These are phyloP conservation scores for Amanita phalloides DNA, from an alignment of 768 basidiomycete species.

Conservation along the genomic window DNA sequence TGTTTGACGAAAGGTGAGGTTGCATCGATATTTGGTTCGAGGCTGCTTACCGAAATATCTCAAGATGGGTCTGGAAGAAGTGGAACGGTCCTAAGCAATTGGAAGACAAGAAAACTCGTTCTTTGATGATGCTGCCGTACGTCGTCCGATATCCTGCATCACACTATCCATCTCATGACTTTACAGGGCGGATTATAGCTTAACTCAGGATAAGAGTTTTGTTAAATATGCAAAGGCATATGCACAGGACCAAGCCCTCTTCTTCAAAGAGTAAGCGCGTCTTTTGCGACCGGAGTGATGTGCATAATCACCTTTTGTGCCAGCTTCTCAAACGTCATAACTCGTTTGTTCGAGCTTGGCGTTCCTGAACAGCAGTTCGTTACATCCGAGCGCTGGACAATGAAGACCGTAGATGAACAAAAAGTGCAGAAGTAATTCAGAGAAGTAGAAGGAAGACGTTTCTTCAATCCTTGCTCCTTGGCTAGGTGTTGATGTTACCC, in stretches of 20 bases:
- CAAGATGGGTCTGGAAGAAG: slow-evolving; percentile 85
- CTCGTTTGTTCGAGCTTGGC: slow-evolving; percentile 85
- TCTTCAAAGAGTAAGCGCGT: slow-evolving; percentile 83
- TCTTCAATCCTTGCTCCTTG: no score
- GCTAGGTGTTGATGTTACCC: not conserved
- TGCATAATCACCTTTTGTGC: not conserved
- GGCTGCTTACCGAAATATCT: not conserved
- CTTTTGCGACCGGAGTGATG: not conserved
- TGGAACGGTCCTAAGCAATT: slow-evolving; percentile 93
- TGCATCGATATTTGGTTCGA: not conserved
- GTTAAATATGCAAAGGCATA: slow-evolving; percentile 83
- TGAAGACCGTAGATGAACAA: slow-evolving; percentile 50
- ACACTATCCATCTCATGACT: not conserved
- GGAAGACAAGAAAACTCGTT: slow-evolving; percentile 81
- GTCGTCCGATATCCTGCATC: slow-evolving; percentile 18
- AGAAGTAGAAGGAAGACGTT: not conserved
- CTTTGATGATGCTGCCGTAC: slow-evolving; percentile 94
- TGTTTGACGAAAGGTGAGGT: slow-evolving; percentile 75
- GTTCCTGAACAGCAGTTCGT: slow-evolving; percentile 77
- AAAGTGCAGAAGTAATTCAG: slow-evolving; percentile 1
- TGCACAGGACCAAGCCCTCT: slow-evolving; percentile 73
- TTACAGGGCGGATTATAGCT: slow-evolving; percentile 73
- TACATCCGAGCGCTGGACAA: slow-evolving; percentile 60
- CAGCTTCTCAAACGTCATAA: slow-evolving; percentile 76
- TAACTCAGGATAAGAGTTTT: slow-evolving; percentile 87